A percentile compares a stretch with the other conserved stretches of the same genome.
These are phyloP conservation scores for Haemoproteus tartakovskyi DNA, from an alignment of 169 alveolate genomes.

Conservation along the genomic window DNA sequence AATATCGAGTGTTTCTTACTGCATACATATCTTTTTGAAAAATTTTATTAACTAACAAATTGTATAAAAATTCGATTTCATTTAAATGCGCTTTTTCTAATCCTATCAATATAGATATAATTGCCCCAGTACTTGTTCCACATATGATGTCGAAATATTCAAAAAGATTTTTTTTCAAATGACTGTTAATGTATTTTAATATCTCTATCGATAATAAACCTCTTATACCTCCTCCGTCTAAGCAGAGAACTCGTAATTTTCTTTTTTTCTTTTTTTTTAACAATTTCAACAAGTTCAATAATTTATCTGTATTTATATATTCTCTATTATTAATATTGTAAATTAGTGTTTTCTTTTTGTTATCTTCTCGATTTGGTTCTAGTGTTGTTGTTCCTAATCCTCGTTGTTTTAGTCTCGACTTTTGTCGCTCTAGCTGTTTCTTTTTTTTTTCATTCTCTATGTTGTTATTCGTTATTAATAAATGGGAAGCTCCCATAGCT, in stretches of 20 bases:
- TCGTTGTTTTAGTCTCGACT: neutral
- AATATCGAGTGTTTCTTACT: conserved; percentile 74
- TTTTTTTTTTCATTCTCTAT: neutral
- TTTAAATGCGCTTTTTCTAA: conserved; percentile 75
- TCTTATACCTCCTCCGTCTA: conserved; percentile 87
- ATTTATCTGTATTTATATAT: conserved; percentile 42
- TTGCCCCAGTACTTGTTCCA: conserved; percentile 87
- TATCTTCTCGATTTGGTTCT: neutral
- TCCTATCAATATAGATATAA: conserved; percentile 79
- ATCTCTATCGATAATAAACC: conserved; percentile 84
- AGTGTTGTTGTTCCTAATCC: too few species aligned
- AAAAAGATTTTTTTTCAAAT: conserved; percentile 70
- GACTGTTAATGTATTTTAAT: conserved; percentile 66
- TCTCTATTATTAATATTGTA: conserved; percentile 39
- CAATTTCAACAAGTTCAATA: conserved; percentile 18
- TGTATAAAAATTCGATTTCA: conserved; percentile 75
- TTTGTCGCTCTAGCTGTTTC: too few species aligned
- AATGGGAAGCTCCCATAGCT: neutral
- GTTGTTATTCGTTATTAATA: neutral
- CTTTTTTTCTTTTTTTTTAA: conserved; percentile 63
- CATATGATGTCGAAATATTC: conserved; percentile 83
- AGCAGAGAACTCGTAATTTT: conserved; percentile 76
- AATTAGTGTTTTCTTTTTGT: conserved; percentile 3
- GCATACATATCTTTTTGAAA: conserved; percentile 77
- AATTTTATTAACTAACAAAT: conserved; percentile 75